These are phyloP conservation scores for Wickerhamiella slavikovae DNA, from an alignment of 805 yeast genomes.

Conservation along the genomic window DNA sequence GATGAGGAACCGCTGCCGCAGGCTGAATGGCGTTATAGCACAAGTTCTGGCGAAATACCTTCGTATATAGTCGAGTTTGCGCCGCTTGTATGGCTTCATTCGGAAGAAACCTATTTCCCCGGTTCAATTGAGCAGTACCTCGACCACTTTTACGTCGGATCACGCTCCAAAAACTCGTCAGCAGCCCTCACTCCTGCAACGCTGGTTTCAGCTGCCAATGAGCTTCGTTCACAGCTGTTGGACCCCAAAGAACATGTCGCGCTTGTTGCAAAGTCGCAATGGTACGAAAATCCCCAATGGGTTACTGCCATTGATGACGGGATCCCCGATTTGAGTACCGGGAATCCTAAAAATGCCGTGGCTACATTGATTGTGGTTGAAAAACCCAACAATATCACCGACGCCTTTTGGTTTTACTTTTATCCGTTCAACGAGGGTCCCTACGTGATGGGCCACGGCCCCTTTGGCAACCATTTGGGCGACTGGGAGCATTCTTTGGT, in stretches of 20 bases:
- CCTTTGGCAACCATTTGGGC: conserved; percentile 92
- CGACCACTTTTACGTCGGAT: conserved; percentile 37
- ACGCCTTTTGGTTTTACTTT: conserved; percentile 90
- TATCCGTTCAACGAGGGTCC: conserved; percentile 91
- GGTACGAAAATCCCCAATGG: conserved; percentile 61
- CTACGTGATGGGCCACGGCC: conserved; percentile 92
- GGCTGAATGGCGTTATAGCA: too few relatives aligned
- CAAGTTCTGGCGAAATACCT: conserved; percentile 13
- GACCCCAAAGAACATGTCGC: conserved; percentile 23
- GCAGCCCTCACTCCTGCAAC: conserved; percentile 9
- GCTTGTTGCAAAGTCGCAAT: conserved; percentile 50
- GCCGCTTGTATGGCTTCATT: conserved; percentile 69
- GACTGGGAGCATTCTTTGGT: conserved; percentile 96
- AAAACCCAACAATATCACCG: conserved; percentile 86
- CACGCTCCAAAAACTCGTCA: conserved; percentile 22
- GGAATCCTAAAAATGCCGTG: conserved; percentile 56
- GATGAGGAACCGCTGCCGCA: too few relatives aligned
- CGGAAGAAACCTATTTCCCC: conserved; percentile 75
- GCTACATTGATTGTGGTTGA: conserved; percentile 69
- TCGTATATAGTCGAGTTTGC: conserved; percentile 16
- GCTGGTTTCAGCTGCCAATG: conserved; percentile 3
- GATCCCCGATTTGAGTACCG: conserved; percentile 50
- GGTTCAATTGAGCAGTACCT: conserved; percentile 59
- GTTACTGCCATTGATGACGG: conserved; percentile 52
- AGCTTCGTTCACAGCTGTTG: conserved; percentile 16